These are phyloP conservation scores for Entomortierella lignicola DNA, from an alignment of 192 early-diverging fungal genomes.

Conservation along the genomic window DNA sequence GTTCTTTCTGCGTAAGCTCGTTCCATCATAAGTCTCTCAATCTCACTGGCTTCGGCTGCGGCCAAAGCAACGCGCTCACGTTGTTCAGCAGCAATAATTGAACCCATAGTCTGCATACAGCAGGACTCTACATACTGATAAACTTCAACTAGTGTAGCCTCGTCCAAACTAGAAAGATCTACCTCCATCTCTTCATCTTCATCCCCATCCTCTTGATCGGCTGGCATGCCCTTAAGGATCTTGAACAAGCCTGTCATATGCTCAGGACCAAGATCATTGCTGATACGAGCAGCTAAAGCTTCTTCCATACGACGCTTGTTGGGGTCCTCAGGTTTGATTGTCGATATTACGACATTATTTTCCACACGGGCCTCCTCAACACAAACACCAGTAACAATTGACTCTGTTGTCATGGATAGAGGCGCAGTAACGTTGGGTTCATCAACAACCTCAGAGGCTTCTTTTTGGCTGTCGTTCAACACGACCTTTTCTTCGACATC, in stretches of 20 bases:
- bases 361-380: background rate
- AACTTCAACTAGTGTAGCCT: constrained; percentile 39
- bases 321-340: constrained; percentile 19
- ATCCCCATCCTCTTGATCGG: constrained; percentile 19
- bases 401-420: background rate
- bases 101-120: constrained; percentile 49
- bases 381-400: background rate
- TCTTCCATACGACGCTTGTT: constrained; percentile 53
- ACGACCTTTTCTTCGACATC: background rate
- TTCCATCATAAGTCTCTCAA: background rate
- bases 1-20: constrained; percentile 18
- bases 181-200: constrained; percentile 51
- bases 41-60: too few relatives aligned
- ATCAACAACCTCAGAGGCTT: background rate
- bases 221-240: constrained; percentile 26
- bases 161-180: constrained; percentile 41
- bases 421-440: background rate
- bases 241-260: constrained; percentile 43
- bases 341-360: background rate
- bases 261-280: constrained; percentile 46
- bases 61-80: constrained; percentile 36
- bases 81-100: constrained; percentile 46
- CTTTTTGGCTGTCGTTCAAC: background rate
- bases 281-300: constrained; percentile 37
- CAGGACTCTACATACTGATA: constrained; percentile 52